A percentile compares a stretch with the other conserved stretches of the same genome.
phyloP scores from a whole-genome alignment of 2,329 filamentous ascomycete genomes.

The Penicillium brevicompactum region DNA sequence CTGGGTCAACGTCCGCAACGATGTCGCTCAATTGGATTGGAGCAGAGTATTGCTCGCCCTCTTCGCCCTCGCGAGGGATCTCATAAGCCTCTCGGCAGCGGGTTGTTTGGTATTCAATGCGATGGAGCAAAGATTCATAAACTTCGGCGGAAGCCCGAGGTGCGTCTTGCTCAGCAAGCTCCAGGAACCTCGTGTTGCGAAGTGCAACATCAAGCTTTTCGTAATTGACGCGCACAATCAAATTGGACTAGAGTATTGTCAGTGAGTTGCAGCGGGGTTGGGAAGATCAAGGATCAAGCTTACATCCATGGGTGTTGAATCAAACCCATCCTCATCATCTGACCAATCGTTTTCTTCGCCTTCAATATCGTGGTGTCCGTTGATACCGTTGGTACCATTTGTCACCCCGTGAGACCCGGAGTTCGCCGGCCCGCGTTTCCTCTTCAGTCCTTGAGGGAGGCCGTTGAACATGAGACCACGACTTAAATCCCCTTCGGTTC shows the following conservation, averaged over 20 bases:
- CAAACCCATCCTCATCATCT: conserved; percentile 38
- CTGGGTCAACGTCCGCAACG: conserved; percentile 39
- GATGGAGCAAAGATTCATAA: conserved; percentile 72
- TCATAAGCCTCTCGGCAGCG: conserved; percentile 60
- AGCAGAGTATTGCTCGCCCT: conserved; percentile 42
- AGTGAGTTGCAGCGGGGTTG: conserved; percentile 12
- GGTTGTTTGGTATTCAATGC: conserved; percentile 68
- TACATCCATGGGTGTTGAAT: conserved; percentile 43
- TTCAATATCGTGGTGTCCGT: conserved; percentile 30
- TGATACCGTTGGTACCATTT: conserved; percentile 27
- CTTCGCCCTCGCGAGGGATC: conserved; percentile 44
- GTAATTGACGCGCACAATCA: conserved; percentile 79
- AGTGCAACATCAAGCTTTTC: conserved; percentile 81
- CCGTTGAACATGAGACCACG: conserved; percentile 34
- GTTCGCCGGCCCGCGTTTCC: conserved; percentile 26
- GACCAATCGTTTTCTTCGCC: conserved; percentile 41
- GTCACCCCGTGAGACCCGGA: conserved; percentile 21
- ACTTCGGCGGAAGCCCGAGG: conserved; percentile 75
- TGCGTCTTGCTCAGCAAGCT: conserved; percentile 70
- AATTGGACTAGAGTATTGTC: conserved; percentile 58
- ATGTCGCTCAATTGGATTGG: conserved; percentile 39
- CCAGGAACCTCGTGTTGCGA: conserved; percentile 74
- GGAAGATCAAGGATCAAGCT: conserved; percentile 7
- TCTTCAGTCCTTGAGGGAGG: conserved; percentile 38
- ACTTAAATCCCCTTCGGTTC: conserved; percentile 38